Evolutionary conservation across 495 filamentous ascomycete genomes (phyloP), one percentile per base, ranked within the genome.

Genomic region (Aspergillus sparsus): DNA sequence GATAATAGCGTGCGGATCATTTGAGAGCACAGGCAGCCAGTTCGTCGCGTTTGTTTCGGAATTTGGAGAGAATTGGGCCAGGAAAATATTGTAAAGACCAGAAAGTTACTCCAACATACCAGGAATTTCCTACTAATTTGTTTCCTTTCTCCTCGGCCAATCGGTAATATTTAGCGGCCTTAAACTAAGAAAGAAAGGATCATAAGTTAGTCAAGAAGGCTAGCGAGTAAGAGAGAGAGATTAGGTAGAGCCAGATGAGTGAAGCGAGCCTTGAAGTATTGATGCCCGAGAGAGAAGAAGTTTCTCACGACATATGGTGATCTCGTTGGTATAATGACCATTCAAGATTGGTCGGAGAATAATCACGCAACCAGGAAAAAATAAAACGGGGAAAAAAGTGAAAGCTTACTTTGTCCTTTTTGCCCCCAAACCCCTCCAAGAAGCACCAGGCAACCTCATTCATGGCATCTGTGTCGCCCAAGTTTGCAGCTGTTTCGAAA

Each of bases 381-480:
- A n/a, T 11, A n/a, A 3, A 41, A 47, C 21, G 21, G 21, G 21
- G 21, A 1, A 27, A 27, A 27, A 27, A 27, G 21, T 27, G 21
- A 27, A 27, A 27, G 21, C 90, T 71, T 77, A 97, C 94, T 89
- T 95, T 97, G 76, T 98, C 91, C 74, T 98, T 99, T 74, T 90
- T 92, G 58, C 89, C 90, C 27, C 94, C 94, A 74, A 95, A 96
- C 11, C 94, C 94, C 68, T 96, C 89, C 16, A 93, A 72, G 78
- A 95, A 98, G 75, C 95, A 99, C 91, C 92, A 95, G 27, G 88
- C 94, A 64, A 88, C 88, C 71, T 97, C 93, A 71, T 97, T 96
- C 92, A 97, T 97, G 47, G 93, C 95, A 79, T 99, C 94, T 41
- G 89, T 89, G 74, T 99, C 94, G 47, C 93, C 93, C 57, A 99